Conservation (phyloP, 805 yeast species). For the Pichia nakasei region DNA sequence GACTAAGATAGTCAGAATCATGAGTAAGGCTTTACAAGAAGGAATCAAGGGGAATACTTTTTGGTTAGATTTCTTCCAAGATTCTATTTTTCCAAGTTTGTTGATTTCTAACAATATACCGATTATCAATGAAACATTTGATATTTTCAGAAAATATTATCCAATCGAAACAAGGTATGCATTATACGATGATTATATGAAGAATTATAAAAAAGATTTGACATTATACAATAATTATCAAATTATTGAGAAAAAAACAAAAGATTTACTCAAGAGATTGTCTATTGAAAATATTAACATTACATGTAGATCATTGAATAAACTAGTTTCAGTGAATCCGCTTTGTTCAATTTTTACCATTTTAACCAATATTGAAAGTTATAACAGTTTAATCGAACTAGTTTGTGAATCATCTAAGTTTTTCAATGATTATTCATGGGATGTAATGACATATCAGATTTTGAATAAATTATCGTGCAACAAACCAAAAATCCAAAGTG, state of each 20-base stretch:
- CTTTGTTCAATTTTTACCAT: conserved; percentile 64
- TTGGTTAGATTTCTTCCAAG: conserved; percentile 60
- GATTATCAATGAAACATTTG: conserved; percentile 51
- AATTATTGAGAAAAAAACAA: conserved; percentile 70
- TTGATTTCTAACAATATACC: conserved; percentile 48
- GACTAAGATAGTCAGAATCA: conserved; percentile 55
- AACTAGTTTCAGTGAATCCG: conserved; percentile 69
- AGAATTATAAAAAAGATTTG: conserved; percentile 44
- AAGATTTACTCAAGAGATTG: conserved; percentile 66
- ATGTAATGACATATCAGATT: conserved; percentile 65
- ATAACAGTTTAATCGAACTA: conserved; percentile 73
- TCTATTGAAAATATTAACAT: conserved; percentile 70
- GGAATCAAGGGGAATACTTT: conserved; percentile 9
- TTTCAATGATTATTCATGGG: conserved; percentile 78
- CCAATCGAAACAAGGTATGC: conserved; percentile 60
- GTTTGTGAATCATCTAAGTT: conserved; percentile 71
- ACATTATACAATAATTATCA: conserved; percentile 49
- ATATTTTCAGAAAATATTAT: conserved; percentile 38
- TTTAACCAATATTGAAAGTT: conserved; percentile 80
- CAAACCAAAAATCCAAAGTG: conserved; percentile 58
- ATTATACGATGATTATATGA: conserved; percentile 68
- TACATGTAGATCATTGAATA: conserved; percentile 66
- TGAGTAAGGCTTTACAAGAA: conserved; percentile 14
- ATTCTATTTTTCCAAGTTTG: conserved; percentile 57
- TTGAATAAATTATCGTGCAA: conserved; percentile 62